Evolutionary conservation across 768 basidiomycete genomes (phyloP), one percentile per base, ranked within the genome.

Genomic region (Suillus cothurnatus): DNA sequence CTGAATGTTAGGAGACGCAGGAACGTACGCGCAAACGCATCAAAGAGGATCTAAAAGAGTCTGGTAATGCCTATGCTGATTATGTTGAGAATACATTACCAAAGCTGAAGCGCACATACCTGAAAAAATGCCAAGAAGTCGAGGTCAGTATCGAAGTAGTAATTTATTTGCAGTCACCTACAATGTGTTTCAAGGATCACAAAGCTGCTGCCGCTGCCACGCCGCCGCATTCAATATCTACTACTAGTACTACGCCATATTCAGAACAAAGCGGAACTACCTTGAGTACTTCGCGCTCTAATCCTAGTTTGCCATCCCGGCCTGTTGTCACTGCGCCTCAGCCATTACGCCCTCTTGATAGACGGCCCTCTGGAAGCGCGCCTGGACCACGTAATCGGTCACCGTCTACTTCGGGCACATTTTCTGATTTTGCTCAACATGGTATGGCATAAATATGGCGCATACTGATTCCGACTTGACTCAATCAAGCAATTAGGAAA

Each of bases 11-110:
- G 93, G 94, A 96, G 70, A 91, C 90, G 14, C 95, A 97, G 80
- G 93, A 94, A 62, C 86, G 95, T 43, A 96, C 94, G n/a, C 85
- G 93, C 56, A 93, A 93, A 73, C 88, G 93, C 32, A 91, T 97
- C 75, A 94, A 92, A 74, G 95, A 97, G 72, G 95, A 96, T 73
- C 77, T 96, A 63, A 95, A 94, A 75, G 87, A 88, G 11, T 93
- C 94, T 0, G 81, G 81, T n/a, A 69, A 77, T 62, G 86, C 90
- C 39, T 95, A 97, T 75, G 85, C 85, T 38, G 95, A 97, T 38
- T 95, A 88, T 72, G 88, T 89, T 14, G 93, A 94, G 72, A 87
- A 82, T 62, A 80, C 84, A n/a, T 81, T 96, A 11, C 95, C 95
- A 1, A 90, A 88, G 70, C 78, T 96, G 61, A 95, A 94, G 79